Percentiles rank a stretch among this genome's conserved stretches.
These are phyloP conservation scores for Vanderwaltozyma verrucispora DNA, from an alignment of 805 yeast genomes.

Conservation along the genomic window DNA sequence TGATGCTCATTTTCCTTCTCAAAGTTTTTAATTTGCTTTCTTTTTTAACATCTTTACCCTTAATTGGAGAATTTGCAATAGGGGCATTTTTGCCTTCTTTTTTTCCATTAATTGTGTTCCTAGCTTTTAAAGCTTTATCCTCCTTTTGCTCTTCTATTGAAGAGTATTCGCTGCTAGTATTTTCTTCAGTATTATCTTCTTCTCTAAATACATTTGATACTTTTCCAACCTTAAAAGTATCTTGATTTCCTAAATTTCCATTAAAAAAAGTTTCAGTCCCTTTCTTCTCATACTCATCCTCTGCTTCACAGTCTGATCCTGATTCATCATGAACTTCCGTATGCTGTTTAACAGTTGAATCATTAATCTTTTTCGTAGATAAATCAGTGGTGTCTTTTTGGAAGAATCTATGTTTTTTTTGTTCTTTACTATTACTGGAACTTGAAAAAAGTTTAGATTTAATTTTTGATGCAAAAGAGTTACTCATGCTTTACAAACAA, in stretches of 20 bases:
- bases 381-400: not conserved
- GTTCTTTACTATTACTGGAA: not conserved
- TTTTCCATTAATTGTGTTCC: too few species aligned
- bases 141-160: not conserved
- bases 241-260: too few species aligned
- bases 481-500: constrained; percentile 1
- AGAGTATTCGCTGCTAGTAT: constrained; percentile 2
- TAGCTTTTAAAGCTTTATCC: not conserved
- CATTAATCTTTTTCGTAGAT: not conserved
- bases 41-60: not conserved
- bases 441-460: not conserved
- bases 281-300: not conserved
- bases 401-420: not conserved
- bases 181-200: too few species aligned
- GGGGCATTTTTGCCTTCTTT: too few species aligned
- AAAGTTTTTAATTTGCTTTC: not conserved
- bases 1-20: constrained; percentile 2
- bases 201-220: too few species aligned
- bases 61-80: too few species aligned
- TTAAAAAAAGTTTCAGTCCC: too few species aligned
- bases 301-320: not conserved
- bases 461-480: constrained; percentile 2
- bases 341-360: not conserved
- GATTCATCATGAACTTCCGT: not conserved
- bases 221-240: too few species aligned